Base-by-base conservation (phyloP, 73 alveolate species). In the Uronychia binucleata region DNA sequence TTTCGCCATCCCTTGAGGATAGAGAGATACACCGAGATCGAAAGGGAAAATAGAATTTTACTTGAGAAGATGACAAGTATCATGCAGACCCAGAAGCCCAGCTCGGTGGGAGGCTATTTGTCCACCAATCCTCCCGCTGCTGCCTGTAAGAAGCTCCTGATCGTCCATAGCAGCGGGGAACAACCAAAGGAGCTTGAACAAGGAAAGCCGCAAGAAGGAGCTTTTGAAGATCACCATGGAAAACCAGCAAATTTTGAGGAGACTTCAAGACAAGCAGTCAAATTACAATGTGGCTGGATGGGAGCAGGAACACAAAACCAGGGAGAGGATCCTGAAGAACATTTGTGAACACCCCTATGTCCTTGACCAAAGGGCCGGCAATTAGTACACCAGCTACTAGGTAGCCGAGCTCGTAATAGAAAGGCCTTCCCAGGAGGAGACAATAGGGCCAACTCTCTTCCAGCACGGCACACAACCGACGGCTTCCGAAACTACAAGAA, bases 1-100 rank as follows among this genome's bases (percentile, higher is more conserved):
- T 27, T 1, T 29, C 1, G 33, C 29, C 26, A 59, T 26, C 29
- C 33, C 26, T 59, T 27, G 28, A 29, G 1, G 5, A 30, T 34
- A 83, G 97, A 83, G 32, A 60, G 94, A 30, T 93, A 76, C 75
- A 90, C 97, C 25, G 97, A 93, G 77, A 93, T 93, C 26, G 97
- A 93, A 59, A 88, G 97, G 60, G 97, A 93, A 60, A 93, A 93
- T 77, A 77, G 97, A n/a, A 93, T 93, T 58, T 81, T 93, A 79
- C 87, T 93, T 30, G 94, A 93, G 77, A 93, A 93, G 79, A 93
- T 93, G 94, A 30, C 83, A 13, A 26, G 26, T 77, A 88, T 91
- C 83, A 88, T 88, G 80, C 59, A 46, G 1, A 30, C 77, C 1
- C 30, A 28, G 19, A 30, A 33, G 31, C 32, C 11, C 28, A 28